Evolutionary conservation across 305 asterid genomes (phyloP).

Genomic region (Fraxinus ornus): DNA sequence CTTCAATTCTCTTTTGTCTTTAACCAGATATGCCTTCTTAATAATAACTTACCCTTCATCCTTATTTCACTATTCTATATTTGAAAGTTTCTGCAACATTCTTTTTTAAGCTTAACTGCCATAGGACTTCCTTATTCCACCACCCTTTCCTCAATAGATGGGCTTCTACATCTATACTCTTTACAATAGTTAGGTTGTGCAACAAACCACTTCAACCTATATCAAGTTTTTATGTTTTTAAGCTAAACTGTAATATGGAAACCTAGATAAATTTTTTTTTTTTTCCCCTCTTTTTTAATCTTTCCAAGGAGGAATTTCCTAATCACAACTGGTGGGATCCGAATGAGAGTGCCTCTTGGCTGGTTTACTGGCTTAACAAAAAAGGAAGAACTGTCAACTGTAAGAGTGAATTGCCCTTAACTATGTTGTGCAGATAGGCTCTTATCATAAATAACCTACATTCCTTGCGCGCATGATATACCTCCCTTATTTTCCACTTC

Average conservation of each 20-base stretch:
- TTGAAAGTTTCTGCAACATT: neutral
- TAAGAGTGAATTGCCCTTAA: neutral
- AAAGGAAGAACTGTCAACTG: neutral
- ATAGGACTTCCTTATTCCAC: neutral
- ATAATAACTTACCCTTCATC: neutral
- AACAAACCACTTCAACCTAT: neutral
- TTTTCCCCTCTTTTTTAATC: neutral
- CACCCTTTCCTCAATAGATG: neutral
- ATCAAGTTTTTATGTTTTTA: neutral
- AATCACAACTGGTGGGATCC: neutral
- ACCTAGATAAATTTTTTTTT: neutral
- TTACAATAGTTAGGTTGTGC: neutral
- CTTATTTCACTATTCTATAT: neutral
- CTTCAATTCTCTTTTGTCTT: neutral
- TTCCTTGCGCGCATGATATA: neutral
- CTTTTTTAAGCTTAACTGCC: neutral
- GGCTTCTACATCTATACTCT: neutral
- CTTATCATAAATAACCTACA: neutral
- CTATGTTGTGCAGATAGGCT: neutral
- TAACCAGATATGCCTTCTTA: neutral
- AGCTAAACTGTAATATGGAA: neutral
- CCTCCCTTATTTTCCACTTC: neutral
- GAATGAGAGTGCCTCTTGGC: neutral
- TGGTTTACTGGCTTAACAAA: neutral
- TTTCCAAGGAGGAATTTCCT: neutral